Conservation (phyloP, 768 basidiomycete species). For the Sarcodon aspratus region DNA sequence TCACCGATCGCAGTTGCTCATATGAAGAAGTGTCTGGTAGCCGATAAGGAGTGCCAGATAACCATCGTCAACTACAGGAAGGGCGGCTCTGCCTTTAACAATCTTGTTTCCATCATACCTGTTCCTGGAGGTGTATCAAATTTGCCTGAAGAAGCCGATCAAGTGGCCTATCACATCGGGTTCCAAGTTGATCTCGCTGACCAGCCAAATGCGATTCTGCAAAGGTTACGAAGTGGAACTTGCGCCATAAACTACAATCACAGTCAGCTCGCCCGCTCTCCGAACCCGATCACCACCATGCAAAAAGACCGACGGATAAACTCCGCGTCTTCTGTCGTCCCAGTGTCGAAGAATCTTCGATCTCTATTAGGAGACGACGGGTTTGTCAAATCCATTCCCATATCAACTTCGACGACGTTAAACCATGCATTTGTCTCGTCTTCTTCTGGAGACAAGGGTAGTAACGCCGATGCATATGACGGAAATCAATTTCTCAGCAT, state of each 20-base stretch:
- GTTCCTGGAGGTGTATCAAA: conserved; percentile 47
- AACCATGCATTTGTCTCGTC: conserved; percentile 3
- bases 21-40: conserved; percentile 52
- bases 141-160: conserved; percentile 42
- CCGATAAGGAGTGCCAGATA: conserved; percentile 83
- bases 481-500: conserved; percentile 40
- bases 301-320: conserved; percentile 21
- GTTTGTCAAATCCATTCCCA: conserved; percentile 36
- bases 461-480: conserved; percentile 17
- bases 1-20: conserved; percentile 56
- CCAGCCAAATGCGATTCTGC: conserved; percentile 76
- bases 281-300: conserved; percentile 7
- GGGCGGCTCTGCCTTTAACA: conserved; percentile 78
- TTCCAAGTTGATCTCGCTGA: conserved; percentile 92
- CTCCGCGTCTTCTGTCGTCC: conserved; percentile 14
- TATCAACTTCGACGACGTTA: conserved; percentile 10
- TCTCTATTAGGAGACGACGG: conserved; percentile 31
- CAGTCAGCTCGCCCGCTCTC: conserved; percentile 3
- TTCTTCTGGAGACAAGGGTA: conserved; percentile 6
- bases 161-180: conserved; percentile 81
- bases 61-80: conserved; percentile 84
- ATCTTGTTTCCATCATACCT: conserved; percentile 87
- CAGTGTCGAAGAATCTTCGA: conserved; percentile 43
- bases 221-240: conserved; percentile 67
- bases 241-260: conserved; percentile 47